Conservation (phyloP, 1,139 yeast species). For the Blastobotrys elegans region DNA sequence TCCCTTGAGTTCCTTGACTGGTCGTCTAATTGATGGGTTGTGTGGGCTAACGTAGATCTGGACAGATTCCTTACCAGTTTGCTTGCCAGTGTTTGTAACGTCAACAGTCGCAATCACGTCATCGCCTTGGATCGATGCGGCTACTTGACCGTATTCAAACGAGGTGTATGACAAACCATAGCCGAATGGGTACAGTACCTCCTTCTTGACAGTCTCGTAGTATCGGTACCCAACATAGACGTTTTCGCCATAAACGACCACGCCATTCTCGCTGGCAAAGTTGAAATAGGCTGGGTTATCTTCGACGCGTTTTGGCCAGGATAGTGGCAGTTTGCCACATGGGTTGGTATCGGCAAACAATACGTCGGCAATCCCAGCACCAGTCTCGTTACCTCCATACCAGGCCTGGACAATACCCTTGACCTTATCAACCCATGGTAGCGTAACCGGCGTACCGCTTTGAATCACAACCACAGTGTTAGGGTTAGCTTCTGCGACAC, state of each 20-base stretch:
- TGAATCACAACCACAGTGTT: slow-evolving; percentile 54
- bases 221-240: slow-evolving; percentile 57
- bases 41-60: slow-evolving; percentile 44
- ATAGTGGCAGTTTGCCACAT: slow-evolving; percentile 56
- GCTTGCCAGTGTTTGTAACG: slow-evolving; percentile 42
- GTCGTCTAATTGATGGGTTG: slow-evolving; percentile 43
- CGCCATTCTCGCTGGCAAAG: slow-evolving; percentile 44
- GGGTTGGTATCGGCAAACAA: slow-evolving; percentile 63
- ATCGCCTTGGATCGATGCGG: slow-evolving; percentile 26
- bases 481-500: slow-evolving; percentile 45
- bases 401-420: slow-evolving; percentile 49
- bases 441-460: slow-evolving; percentile 57
- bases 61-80: slow-evolving; percentile 44
- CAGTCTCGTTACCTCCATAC: slow-evolving; percentile 47
- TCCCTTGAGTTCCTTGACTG: slow-evolving; percentile 53
- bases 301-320: slow-evolving; percentile 47
- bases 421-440: slow-evolving; percentile 51
- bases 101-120: slow-evolving; percentile 37
- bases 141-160: slow-evolving; percentile 34
- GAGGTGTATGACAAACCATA: slow-evolving; percentile 54
- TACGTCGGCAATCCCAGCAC: slow-evolving; percentile 52
- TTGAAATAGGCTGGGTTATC: slow-evolving; percentile 49
- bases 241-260: slow-evolving; percentile 52
- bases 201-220: slow-evolving; percentile 47
- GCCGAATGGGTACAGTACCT: slow-evolving; percentile 56